A percentile compares a stretch with the other conserved stretches of the same genome.
Evolutionary conservation across 345 rosid genomes (phyloP).

Genomic region (Sisymbrium altissimum): DNA sequence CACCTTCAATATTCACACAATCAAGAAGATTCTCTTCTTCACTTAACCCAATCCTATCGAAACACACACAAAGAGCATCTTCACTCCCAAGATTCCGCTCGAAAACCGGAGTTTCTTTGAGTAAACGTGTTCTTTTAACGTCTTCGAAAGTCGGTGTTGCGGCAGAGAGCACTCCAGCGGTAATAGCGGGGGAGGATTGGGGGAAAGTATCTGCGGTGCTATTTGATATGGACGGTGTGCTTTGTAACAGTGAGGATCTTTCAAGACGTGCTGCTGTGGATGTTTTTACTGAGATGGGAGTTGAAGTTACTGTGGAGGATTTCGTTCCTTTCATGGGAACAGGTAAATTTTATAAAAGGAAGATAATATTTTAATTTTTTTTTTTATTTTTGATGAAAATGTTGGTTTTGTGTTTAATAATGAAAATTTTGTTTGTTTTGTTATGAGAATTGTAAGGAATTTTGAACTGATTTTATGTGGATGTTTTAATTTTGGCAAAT

Average conservation of each 20-base stretch:
- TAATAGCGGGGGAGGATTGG: constrained; percentile 32
- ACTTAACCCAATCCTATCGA: neutral
- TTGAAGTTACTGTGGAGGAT: constrained; percentile 72
- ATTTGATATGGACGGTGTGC: constrained; percentile 94
- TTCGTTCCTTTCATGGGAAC: constrained; percentile 90
- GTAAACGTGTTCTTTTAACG: neutral
- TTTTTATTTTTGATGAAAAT: neutral
- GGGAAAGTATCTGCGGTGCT: constrained; percentile 88
- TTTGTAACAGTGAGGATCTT: constrained; percentile 79
- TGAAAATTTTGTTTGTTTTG: neutral
- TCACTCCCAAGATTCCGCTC: neutral
- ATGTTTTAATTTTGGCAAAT: no score
- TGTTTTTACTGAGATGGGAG: constrained; percentile 85
- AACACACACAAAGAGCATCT: neutral
- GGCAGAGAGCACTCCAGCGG: constrained; percentile 30
- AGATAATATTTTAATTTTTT: neutral
- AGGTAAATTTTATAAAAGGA: constrained; percentile 37
- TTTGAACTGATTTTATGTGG: no score
- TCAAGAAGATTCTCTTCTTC: constrained; percentile 20
- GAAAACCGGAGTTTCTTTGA: neutral
- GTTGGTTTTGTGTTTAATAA: neutral
- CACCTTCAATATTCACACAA: constrained; percentile 24
- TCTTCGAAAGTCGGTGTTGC: constrained; percentile 17
- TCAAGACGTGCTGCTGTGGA: constrained; percentile 93
- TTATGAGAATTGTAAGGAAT: no score